phyloP scores from a whole-genome alignment of 352 stramenopile genomes.

The Peronospora belbahrii region DNA sequence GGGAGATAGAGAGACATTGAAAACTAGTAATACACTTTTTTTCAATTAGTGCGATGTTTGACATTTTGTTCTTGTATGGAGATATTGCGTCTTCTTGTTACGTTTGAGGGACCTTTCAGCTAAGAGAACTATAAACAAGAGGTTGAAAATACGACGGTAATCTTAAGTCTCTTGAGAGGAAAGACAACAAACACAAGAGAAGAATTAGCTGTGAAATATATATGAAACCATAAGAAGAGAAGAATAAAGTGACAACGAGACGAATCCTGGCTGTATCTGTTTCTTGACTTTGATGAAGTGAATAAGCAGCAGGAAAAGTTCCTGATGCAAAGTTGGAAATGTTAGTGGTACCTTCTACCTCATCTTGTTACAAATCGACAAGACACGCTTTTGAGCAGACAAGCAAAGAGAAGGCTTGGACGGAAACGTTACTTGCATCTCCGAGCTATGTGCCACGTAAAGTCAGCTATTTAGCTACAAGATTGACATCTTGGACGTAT shows the following conservation, averaged over 20 bases:
- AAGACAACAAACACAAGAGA: slow-evolving; percentile 8
- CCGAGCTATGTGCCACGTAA: too few relatives aligned
- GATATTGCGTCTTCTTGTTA: too few relatives aligned
- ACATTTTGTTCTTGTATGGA: too few relatives aligned
- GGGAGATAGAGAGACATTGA: slow-evolving; percentile 11
- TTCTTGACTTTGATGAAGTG: slow-evolving; percentile 3
- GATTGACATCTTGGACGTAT: slow-evolving; percentile 22
- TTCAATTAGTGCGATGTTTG: too few relatives aligned
- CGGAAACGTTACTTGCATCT: slow-evolving; percentile 13
- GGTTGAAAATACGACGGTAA: too few relatives aligned
- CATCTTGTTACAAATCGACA: too few relatives aligned
- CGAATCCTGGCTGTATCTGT: background rate
- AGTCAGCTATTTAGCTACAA: background rate
- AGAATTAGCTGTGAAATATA: slow-evolving; percentile 6
- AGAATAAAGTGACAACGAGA: slow-evolving; percentile 20
- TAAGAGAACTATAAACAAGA: too few relatives aligned
- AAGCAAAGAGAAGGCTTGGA: slow-evolving; percentile 14
- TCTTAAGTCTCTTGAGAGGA: slow-evolving; percentile 6
- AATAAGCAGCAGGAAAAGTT: background rate
- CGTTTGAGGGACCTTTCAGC: too few relatives aligned
- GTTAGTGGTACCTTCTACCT: background rate
- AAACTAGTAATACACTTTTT: slow-evolving; percentile 9
- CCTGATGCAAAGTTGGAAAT: background rate
- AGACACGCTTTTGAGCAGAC: too few relatives aligned
- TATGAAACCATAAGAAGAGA: slow-evolving; percentile 4